Evolutionary conservation across 306 rosid genomes (phyloP).

Genomic region (Cajanus cajan): DNA sequence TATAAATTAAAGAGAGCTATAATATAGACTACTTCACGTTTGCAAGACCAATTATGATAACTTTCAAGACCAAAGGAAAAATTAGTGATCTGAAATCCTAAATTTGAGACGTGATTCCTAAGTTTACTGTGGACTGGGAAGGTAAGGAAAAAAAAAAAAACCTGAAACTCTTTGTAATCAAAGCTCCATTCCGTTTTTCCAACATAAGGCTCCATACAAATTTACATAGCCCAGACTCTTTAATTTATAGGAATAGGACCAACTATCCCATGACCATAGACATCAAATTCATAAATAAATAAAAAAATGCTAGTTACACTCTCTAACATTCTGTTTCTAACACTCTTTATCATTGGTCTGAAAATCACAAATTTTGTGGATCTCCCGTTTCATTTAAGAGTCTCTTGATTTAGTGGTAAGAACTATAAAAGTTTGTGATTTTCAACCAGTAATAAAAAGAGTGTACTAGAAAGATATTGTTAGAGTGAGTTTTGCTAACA

Average conservation of each 20-base stretch:
- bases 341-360: too few relatives aligned
- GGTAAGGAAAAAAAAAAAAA: not conserved
- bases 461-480: too few relatives aligned
- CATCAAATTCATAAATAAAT: too few relatives aligned
- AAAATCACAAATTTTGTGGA: too few relatives aligned
- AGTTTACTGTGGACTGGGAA: not conserved
- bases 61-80: constrained; percentile 7
- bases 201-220: not conserved
- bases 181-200: constrained; percentile 8
- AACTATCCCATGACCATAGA: constrained; percentile 12
- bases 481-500: too few relatives aligned
- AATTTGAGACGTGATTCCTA: not conserved
- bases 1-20: not conserved
- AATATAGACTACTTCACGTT: not conserved
- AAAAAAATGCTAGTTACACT: too few relatives aligned
- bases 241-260: not conserved
- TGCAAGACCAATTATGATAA: constrained; percentile 9
- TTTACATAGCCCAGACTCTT: not conserved
- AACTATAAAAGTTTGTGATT: too few relatives aligned
- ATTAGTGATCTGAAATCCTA: not conserved
- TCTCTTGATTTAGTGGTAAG: too few relatives aligned
- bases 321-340: too few relatives aligned
- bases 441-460: too few relatives aligned
- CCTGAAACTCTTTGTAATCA: not conserved
- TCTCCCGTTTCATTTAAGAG: too few relatives aligned